These are phyloP conservation scores for Apiospora aurea DNA, from an alignment of 2,329 filamentous ascomycete genomes.

Conservation along the genomic window DNA sequence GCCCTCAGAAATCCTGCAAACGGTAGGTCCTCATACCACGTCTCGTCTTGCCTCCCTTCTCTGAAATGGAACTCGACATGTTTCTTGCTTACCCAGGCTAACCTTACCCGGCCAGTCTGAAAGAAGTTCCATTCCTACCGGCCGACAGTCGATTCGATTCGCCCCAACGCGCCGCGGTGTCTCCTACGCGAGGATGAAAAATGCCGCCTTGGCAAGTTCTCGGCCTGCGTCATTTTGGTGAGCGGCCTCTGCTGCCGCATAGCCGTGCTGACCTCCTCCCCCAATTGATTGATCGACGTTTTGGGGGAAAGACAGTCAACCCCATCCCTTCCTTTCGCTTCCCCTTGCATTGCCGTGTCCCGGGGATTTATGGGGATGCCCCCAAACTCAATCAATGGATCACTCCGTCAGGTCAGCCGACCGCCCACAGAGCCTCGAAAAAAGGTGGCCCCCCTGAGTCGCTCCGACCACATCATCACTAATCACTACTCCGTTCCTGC, in stretches of 20 bases:
- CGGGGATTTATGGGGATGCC: background rate
- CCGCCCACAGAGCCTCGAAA: background rate
- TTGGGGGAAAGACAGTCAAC: background rate
- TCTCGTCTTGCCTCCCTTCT: no score
- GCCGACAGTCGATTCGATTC: no score
- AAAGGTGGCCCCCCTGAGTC: background rate
- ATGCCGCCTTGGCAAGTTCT: background rate
- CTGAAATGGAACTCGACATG: no score
- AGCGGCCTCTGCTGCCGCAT: background rate
- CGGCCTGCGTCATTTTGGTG: conserved; percentile 1
- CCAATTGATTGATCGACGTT: background rate
- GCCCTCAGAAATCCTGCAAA: no score
- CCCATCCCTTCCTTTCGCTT: background rate
- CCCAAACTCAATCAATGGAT: background rate
- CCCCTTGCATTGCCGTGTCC: background rate
- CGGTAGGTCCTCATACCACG: no score
- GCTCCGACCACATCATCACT: no score
- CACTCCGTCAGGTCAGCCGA: no score
- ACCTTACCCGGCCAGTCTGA: no score
- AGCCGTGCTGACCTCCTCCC: background rate
- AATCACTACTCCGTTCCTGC: background rate
- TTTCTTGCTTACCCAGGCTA: no score
- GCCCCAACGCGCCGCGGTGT: no score
- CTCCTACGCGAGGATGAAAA: background rate
- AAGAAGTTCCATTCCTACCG: no score